Conservation (phyloP, 345 rosid species). For the Erucastrum elatum region DNA sequence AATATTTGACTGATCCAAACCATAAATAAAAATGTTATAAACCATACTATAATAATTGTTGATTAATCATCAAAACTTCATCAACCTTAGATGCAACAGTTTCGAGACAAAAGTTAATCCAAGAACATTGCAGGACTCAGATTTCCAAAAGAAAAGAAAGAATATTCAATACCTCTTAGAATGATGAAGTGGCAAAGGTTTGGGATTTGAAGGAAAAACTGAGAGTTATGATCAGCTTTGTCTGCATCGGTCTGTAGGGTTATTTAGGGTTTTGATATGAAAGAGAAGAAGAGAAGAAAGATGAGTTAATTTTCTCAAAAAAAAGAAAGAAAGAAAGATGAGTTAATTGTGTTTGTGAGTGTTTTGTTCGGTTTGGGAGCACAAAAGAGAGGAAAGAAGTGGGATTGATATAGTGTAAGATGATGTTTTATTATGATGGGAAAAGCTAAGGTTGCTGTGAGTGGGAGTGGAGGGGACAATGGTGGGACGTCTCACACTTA, state of each 20-base stretch:
- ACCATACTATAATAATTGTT: neutral
- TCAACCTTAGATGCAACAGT: constrained; percentile 3
- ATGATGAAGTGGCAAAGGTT: constrained; percentile 14
- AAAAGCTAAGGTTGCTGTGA: constrained; percentile 55
- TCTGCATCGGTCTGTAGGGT: constrained; percentile 6
- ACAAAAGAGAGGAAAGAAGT: constrained; percentile 37
- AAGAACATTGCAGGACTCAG: constrained; percentile 3
- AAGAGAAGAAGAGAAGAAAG: neutral
- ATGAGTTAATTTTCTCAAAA: no score
- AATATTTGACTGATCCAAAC: constrained; percentile 6
- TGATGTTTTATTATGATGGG: constrained; percentile 58
- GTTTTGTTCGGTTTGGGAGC: constrained; percentile 37
- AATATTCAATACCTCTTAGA: constrained; percentile 9
- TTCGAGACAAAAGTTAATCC: neutral
- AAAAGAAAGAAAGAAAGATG: no score
- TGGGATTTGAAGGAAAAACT: constrained; percentile 23
- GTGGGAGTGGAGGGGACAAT: constrained; percentile 50
- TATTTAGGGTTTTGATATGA: neutral
- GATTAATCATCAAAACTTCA: constrained; percentile 21
- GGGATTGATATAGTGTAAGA: constrained; percentile 30
- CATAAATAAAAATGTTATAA: neutral
- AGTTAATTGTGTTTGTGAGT: constrained; percentile 23
- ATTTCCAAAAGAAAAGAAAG: neutral
- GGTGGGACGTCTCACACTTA: constrained; percentile 59
- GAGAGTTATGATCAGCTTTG: constrained; percentile 22